A percentile compares a stretch with the other conserved stretches of the same genome.
Conservation (phyloP, 495 filamentous ascomycete genomes). For the Penicillium bovifimosum region DNA sequence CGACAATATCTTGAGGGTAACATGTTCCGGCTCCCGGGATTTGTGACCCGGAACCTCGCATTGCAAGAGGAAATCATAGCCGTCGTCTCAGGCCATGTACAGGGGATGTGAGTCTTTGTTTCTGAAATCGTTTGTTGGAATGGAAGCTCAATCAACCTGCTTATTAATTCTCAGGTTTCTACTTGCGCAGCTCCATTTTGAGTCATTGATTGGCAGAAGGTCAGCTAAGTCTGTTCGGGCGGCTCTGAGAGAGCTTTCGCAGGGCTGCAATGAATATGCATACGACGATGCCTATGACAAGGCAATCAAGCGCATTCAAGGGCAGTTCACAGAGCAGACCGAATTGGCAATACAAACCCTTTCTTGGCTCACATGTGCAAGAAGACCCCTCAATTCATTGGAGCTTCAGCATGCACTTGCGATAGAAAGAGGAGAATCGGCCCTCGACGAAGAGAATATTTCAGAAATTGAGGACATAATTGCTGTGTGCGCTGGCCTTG, state of each 20-base stretch:
- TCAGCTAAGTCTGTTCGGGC: slow-evolving; percentile 25
- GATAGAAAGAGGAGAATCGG: slow-evolving; percentile 18
- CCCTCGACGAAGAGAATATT: slow-evolving; percentile 38
- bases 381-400: slow-evolving; percentile 28
- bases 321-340: slow-evolving; percentile 22
- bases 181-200: slow-evolving; percentile 16
- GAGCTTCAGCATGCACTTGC: slow-evolving; percentile 48
- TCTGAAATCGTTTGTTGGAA: too few species aligned
- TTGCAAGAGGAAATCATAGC: slow-evolving; percentile 20
- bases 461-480: slow-evolving; percentile 32
- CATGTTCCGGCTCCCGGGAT: slow-evolving; percentile 12
- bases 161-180: neutral
- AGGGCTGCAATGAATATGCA: slow-evolving; percentile 7
- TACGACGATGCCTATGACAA: slow-evolving; percentile 34
- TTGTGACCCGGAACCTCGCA: neutral
- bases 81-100: slow-evolving; percentile 9
- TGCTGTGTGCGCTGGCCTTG: slow-evolving; percentile 49
- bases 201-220: slow-evolving; percentile 34
- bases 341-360: slow-evolving; percentile 34
- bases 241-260: slow-evolving; percentile 29
- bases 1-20: slow-evolving; percentile 20
- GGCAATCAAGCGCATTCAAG: slow-evolving; percentile 41
- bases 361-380: slow-evolving; percentile 42
- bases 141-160: neutral
- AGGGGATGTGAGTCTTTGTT: neutral